A percentile compares a stretch with the other conserved stretches of the same genome.
Evolutionary conservation across 139 green algal genomes (phyloP).

Genomic region (Haematococcus sp.): DNA sequence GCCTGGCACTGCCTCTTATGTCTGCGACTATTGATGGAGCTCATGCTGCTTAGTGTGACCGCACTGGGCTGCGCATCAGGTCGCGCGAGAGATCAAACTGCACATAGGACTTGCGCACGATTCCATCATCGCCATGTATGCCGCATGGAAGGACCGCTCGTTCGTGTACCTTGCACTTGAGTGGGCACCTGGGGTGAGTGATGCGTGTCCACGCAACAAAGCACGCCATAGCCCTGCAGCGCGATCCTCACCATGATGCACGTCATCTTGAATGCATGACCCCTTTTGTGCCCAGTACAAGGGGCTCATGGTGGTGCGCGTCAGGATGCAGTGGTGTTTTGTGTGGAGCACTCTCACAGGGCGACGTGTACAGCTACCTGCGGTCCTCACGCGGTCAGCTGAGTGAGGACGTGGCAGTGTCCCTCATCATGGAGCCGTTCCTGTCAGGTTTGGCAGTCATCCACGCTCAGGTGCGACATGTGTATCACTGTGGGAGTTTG

Average conservation of each 20-base stretch:
- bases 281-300: no score
- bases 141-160: conserved; percentile 54
- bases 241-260: no score
- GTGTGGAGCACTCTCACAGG: no score
- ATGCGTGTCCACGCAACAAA: no score
- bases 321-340: no score
- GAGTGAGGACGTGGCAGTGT: conserved; percentile 43
- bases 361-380: conserved; percentile 52
- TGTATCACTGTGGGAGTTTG: not conserved
- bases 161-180: conserved; percentile 61
- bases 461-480: conserved; percentile 27
- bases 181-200: conserved; percentile 54
- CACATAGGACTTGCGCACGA: conserved; percentile 49
- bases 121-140: conserved; percentile 58
- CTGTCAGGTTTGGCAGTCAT: conserved; percentile 47
- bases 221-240: no score
- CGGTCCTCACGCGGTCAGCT: conserved; percentile 34
- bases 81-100: conserved; percentile 58
- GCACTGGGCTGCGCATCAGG: conserved; percentile 26
- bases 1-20: no score
- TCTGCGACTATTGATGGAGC: no score
- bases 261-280: no score
- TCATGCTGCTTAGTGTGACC: no score
- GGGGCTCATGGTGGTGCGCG: no score
- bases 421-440: conserved; percentile 56